Conservation (phyloP, 257 asterid genomes). For the Coffea eugenioides region DNA sequence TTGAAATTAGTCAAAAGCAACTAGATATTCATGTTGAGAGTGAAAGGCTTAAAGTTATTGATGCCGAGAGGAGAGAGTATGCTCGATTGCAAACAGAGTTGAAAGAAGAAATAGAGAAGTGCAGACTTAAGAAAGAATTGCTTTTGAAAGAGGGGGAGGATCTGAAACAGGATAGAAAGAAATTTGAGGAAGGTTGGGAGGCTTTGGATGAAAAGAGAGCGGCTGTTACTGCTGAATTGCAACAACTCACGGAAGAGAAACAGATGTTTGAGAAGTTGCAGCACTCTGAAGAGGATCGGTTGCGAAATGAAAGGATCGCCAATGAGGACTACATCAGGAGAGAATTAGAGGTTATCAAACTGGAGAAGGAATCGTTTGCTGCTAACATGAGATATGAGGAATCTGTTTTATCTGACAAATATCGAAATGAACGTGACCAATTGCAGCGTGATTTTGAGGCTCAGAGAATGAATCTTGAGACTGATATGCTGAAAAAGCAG, state of each 20-base stretch:
- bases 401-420: conserved; percentile 45
- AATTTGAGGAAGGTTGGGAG: conserved; percentile 88
- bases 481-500: conserved; percentile 55
- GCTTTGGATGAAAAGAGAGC: conserved; percentile 69
- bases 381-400: conserved; percentile 64
- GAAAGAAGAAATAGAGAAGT: conserved; percentile 70
- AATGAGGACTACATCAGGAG: conserved; percentile 48
- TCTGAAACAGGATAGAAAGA: conserved; percentile 60
- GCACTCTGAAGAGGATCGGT: conserved; percentile 42
- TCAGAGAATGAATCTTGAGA: conserved; percentile 58
- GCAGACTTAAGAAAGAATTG: conserved; percentile 43
- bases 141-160: conserved; percentile 60
- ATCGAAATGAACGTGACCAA: conserved; percentile 43
- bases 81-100: conserved; percentile 47
- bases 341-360: conserved; percentile 63
- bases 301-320: conserved; percentile 53
- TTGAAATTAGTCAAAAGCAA: conserved; percentile 52
- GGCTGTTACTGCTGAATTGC: conserved; percentile 37
- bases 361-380: conserved; percentile 70
- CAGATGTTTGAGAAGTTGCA: conserved; percentile 41
- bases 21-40: conserved; percentile 44
- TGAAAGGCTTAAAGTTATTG: conserved; percentile 48
- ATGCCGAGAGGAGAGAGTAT: conserved; percentile 59
- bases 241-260: conserved; percentile 53
- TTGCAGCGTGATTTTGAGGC: conserved; percentile 56